Conservation (phyloP, 148 eudicot genomes). For the Hydrangea macrophylla region DNA sequence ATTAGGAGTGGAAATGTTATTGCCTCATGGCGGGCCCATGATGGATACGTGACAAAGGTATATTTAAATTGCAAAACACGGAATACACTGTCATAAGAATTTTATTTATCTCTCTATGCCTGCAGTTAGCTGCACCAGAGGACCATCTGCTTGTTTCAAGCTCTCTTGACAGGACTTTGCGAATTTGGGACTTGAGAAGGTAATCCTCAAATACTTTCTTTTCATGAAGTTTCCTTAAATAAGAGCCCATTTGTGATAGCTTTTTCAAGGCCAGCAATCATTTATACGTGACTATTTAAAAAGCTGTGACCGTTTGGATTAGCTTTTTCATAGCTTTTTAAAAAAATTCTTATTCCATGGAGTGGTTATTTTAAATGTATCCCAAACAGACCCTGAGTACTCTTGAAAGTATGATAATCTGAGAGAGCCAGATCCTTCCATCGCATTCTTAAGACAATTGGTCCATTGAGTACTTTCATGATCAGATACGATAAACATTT, state of each 20-base stretch:
- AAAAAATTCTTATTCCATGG: too few relatives aligned
- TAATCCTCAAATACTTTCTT: slow-evolving; percentile 28
- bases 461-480: too few relatives aligned
- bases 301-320: too few relatives aligned
- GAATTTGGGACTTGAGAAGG: slow-evolving; percentile 96
- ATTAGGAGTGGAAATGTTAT: slow-evolving; percentile 82
- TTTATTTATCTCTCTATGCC: slow-evolving; percentile 18
- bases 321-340: too few relatives aligned
- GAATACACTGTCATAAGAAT: neutral
- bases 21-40: slow-evolving; percentile 93
- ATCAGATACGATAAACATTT: too few relatives aligned
- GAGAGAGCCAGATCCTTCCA: neutral
- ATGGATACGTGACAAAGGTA: slow-evolving; percentile 94
- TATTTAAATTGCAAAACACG: slow-evolving; percentile 8
- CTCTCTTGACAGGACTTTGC: slow-evolving; percentile 84
- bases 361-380: too few relatives aligned
- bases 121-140: slow-evolving; percentile 89
- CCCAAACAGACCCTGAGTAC: too few relatives aligned
- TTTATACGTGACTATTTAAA: too few relatives aligned
- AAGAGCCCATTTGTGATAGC: too few relatives aligned
- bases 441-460: too few relatives aligned
- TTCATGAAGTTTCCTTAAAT: neutral
- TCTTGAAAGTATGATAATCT: too few relatives aligned
- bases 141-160: slow-evolving; percentile 87
- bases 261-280: too few relatives aligned